Base-by-base conservation (phyloP, 1,139 yeast genomes). In the Hemisphaericaspora xylofermentans region DNA sequence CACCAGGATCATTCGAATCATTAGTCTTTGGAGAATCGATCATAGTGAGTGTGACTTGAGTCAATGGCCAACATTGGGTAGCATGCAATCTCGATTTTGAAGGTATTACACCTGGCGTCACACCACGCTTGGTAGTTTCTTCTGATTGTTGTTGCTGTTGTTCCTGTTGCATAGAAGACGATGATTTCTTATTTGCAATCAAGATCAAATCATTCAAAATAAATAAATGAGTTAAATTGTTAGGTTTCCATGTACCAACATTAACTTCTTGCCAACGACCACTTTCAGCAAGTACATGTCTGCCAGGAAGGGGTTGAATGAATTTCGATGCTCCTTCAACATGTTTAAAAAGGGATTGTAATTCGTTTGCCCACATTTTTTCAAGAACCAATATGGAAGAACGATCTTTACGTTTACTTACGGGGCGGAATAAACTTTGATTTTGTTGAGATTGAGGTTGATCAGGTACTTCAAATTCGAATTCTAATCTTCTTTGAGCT, bases 271-370 rank as follows among this genome's bases (percentile, higher is more conserved):
- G 79, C 97, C 97, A 91, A 39, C 93, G 77, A 1, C 85, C 84
- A 60, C 89, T 82, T 53, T 88, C 94, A 8, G 83, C 78, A 22
- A 88, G 67, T 2, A 91, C 79, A 58, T 89, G 96, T 41, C 97
- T 74, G 2, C 94, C 95, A 0, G 94, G 88, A 6, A 78, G 63
- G 1, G 88, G 80, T 19, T 89, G 87, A 37, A 91, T 70, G 49
- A 77, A 80, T 56, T 87, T 88, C 48, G 88, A 91, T 1, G 96
- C 91, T 6, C 96, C 95, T 50, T 91, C 97, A 9, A 91, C 95
- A 47, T 85, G 88, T 51, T 82, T 81, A 61, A 84, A 89, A 35
- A 91, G 64, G 6, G 81, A 76, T 42, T 77, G 80, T 54, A 91
- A 69, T 54, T 88, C 91, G 39, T 71, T 75, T 21, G 83, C 86